Evolutionary conservation across 352 stramenopile genomes (phyloP).

Genomic region (Phytophthora constricta): DNA sequence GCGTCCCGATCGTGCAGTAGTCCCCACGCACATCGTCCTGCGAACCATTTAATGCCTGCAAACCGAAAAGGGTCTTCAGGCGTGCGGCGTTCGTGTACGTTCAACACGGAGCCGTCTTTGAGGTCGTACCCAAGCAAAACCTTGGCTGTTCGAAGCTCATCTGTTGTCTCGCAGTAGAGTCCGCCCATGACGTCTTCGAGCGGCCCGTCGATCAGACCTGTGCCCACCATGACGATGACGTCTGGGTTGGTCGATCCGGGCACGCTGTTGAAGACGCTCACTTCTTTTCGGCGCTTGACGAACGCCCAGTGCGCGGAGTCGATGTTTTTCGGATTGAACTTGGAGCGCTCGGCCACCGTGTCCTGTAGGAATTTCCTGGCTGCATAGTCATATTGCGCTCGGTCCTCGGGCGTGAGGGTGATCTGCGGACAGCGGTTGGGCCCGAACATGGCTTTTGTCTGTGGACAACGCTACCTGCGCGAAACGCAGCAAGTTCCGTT

Average conservation of each 20-base stretch:
- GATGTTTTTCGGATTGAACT: slow-evolving; percentile 31
- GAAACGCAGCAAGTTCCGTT: not conserved
- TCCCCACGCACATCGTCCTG: slow-evolving; percentile 23
- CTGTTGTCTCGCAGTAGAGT: slow-evolving; percentile 38
- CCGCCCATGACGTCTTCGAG: slow-evolving; percentile 45
- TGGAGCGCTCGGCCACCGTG: slow-evolving; percentile 34
- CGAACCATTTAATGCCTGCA: slow-evolving; percentile 44
- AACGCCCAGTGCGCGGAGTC: slow-evolving; percentile 31
- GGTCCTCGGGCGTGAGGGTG: slow-evolving; percentile 29
- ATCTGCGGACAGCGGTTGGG: slow-evolving; percentile 32
- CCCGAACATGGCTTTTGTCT: not conserved
- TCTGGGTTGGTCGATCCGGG: slow-evolving; percentile 19
- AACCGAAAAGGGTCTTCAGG: slow-evolving; percentile 38
- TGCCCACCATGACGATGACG: slow-evolving; percentile 37
- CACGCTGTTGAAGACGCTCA: slow-evolving; percentile 37
- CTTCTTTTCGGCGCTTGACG: slow-evolving; percentile 27
- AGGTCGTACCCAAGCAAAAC: slow-evolving; percentile 32
- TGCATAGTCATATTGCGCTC: slow-evolving; percentile 31
- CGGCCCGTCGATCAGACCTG: slow-evolving; percentile 36
- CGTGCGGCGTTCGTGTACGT: slow-evolving; percentile 28
- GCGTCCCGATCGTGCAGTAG: slow-evolving; percentile 35
- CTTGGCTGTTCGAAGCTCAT: slow-evolving; percentile 31
- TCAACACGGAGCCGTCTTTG: slow-evolving; percentile 29
- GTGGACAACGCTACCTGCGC: not conserved
- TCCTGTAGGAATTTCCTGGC: slow-evolving; percentile 34